Conservation (phyloP, 768 basidiomycete genomes). For the Lentinula guzmanii region DNA sequence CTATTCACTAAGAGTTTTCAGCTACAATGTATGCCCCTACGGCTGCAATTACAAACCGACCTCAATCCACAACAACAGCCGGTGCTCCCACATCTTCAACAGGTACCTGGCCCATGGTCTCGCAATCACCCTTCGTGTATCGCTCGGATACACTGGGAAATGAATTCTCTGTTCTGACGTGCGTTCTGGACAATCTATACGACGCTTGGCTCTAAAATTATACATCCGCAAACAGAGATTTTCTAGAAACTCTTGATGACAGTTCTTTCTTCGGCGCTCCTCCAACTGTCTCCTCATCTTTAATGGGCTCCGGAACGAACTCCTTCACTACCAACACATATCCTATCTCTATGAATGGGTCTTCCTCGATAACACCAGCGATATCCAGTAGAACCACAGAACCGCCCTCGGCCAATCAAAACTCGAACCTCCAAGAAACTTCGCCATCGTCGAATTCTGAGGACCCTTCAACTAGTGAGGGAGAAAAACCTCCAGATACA, state of each 20-base stretch:
- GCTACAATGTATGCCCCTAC: constrained; percentile 32
- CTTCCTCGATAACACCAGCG: not conserved
- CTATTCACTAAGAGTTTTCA: constrained; percentile 8
- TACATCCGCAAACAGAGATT: constrained; percentile 48
- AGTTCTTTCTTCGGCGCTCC: constrained; percentile 71
- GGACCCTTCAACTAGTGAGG: constrained; percentile 9
- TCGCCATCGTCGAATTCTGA: constrained; percentile 16
- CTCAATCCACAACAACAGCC: not conserved
- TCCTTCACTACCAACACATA: constrained; percentile 16
- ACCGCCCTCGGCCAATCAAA: not conserved
- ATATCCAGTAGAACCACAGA: constrained; percentile 4
- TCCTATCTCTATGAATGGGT: constrained; percentile 2
- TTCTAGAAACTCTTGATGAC: constrained; percentile 84
- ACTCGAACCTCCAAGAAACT: constrained; percentile 9
- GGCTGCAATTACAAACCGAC: constrained; percentile 13
- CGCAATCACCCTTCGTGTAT: constrained; percentile 51
- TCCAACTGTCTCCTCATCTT: constrained; percentile 42
- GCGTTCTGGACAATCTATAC: constrained; percentile 20
- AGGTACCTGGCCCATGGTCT: constrained; percentile 45
- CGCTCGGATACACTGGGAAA: constrained; percentile 72
- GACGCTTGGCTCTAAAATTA: constrained; percentile 4
- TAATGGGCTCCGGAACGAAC: constrained; percentile 32
- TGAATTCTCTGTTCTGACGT: constrained; percentile 80
- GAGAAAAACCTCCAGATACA: constrained; percentile 13
- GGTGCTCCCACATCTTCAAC: constrained; percentile 24